phyloP scores from a whole-genome alignment of 2,329 filamentous ascomycete genomes.

The Pseudogymnoascus destructans region DNA sequence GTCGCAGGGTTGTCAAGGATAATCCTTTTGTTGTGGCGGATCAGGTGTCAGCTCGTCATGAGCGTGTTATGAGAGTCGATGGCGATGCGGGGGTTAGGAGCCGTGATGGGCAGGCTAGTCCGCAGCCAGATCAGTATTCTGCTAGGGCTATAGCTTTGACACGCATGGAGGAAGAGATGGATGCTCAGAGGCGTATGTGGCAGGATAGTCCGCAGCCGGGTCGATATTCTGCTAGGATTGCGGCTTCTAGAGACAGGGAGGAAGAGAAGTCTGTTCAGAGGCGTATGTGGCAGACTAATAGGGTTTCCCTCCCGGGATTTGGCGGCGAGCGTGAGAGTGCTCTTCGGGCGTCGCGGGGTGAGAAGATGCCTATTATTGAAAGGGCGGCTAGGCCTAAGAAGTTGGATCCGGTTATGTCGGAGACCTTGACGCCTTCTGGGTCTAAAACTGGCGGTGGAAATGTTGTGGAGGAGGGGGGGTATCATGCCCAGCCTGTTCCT shows the following conservation, averaged over 20 bases:
- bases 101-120: neutral
- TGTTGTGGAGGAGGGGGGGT: neutral
- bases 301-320: neutral
- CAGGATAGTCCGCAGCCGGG: neutral
- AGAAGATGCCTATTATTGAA: neutral
- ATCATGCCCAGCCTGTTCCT: neutral
- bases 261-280: neutral
- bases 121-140: neutral
- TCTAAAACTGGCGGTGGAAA: neutral
- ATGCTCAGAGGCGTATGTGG: neutral
- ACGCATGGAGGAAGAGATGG: neutral
- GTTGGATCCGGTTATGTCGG: neutral
- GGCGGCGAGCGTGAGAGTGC: neutral
- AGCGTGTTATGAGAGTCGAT: neutral
- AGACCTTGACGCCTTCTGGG: neutral
- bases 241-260: neutral
- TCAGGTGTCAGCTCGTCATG: neutral
- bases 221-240: neutral
- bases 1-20: neutral
- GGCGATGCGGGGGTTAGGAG: neutral
- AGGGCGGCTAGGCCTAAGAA: neutral
- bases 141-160: neutral
- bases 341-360: neutral
- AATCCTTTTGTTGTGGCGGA: neutral
- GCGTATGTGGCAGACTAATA: neutral